Evolutionary conservation across 2,329 filamentous ascomycete genomes (phyloP), one percentile per base, ranked within the genome.

Genomic region (Fusarium temperatum): DNA sequence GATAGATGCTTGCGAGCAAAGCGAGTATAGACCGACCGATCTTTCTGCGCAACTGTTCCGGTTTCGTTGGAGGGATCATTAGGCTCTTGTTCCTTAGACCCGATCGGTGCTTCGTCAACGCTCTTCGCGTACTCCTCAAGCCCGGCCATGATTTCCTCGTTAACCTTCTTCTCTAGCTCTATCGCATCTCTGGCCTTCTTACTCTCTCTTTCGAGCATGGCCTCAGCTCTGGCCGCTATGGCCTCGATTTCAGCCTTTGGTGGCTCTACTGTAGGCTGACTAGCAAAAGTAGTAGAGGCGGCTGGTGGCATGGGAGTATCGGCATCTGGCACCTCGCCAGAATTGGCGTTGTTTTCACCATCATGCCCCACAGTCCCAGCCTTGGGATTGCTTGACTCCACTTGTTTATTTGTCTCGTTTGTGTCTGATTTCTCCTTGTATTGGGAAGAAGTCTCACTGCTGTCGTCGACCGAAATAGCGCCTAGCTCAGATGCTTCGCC

Each of bases 1-100:
- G 44, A 45, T 14, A 45, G 1, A 45, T 45, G 12, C 8, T 13
- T 45, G 5, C 44, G 44, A 20, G 44, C 8, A 9, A 45, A 10
- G 24, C 44, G 44, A 12, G 24, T 45, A 20, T 45, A 45, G 5
- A 5, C 3, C 5, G 24, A 12, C 8, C 44, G 44, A 13, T 4
- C 12, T 13, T 14, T 8, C 17, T 45, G 15, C 12, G 17, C 3
- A 26, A 11, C 3, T 44, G 42, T 5, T 7, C 17, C 42, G 10
- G 0, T 6, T 26, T 26, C 24, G 0, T 7, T 17, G 7, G 18
- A 10, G 24, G 44, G 44, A 10, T 20, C 44, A 14, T 0, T 14
- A 0, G 12, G 17, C 0, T 14, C 18, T 14, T 10, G 24, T 8
- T 26, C 22, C 22, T 6, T 15, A 9, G 0, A 5, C 0, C 14